Percentiles rank a stretch among this genome's conserved stretches.
These are phyloP conservation scores for Corchorus olitorius DNA, from an alignment of 345 rosid genomes.

Conservation along the genomic window DNA sequence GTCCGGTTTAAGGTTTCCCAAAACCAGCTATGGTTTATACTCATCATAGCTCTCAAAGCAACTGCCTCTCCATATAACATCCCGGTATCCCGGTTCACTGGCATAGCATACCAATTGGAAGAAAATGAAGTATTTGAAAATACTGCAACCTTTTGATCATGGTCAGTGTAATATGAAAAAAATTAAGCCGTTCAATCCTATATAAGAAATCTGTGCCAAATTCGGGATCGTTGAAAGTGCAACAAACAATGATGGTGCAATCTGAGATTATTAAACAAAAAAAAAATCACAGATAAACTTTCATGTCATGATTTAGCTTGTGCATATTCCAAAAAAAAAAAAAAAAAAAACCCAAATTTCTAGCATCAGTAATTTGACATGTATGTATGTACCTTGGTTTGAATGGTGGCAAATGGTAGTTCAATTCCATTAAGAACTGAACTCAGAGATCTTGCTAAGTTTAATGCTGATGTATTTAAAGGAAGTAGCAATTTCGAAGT, in stretches of 20 bases:
- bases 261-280: constrained; percentile 21
- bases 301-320: background rate
- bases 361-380: too few species aligned
- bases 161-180: constrained; percentile 34
- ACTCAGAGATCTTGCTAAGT: constrained; percentile 37
- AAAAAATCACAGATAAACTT: background rate
- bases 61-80: constrained; percentile 37
- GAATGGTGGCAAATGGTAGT: constrained; percentile 31
- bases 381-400: constrained; percentile 26
- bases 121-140: constrained; percentile 39
- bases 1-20: constrained; percentile 29
- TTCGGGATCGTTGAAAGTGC: constrained; percentile 38
- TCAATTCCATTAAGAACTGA: constrained; percentile 34
- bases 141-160: constrained; percentile 22
- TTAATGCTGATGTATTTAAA: constrained; percentile 36
- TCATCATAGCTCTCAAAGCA: constrained; percentile 13
- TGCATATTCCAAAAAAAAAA: too few species aligned
- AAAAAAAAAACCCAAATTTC: too few species aligned
- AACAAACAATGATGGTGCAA: constrained; percentile 42
- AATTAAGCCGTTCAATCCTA: constrained; percentile 39
- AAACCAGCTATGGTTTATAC: constrained; percentile 32
- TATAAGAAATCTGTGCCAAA: constrained; percentile 28
- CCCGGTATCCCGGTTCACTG: constrained; percentile 39
- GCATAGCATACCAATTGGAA: constrained; percentile 33
- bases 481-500: constrained; percentile 32